Percentiles rank a stretch among this genome's conserved stretches.
These are phyloP conservation scores for Adansonia grandidieri DNA, from an alignment of 441 rosid genomes.

Conservation along the genomic window DNA sequence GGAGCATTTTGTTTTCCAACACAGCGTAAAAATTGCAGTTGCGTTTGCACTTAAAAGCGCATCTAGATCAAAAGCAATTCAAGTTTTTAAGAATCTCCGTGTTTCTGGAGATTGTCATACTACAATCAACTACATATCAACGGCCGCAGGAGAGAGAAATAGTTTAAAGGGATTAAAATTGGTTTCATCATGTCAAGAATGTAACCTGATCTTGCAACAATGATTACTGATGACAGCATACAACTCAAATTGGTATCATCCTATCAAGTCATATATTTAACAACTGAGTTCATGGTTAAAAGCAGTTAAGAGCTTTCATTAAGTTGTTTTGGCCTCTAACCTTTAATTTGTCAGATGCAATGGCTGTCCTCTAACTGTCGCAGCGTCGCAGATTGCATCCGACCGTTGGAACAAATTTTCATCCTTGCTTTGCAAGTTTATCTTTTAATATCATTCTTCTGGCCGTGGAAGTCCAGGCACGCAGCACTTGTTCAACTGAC, in stretches of 20 bases:
- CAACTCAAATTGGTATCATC: conserved; percentile 48
- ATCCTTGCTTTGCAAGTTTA: background rate
- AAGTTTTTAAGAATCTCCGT: conserved; percentile 59
- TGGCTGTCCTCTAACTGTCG: background rate
- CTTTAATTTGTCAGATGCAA: background rate
- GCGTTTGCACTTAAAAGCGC: conserved; percentile 56
- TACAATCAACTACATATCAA: conserved; percentile 49
- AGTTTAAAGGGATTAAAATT: conserved; percentile 33
- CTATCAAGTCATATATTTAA: conserved; percentile 35
- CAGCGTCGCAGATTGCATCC: background rate
- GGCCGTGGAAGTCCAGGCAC: background rate
- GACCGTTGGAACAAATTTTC: background rate
- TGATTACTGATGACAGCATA: conserved; percentile 50
- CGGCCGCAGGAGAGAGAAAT: conserved; percentile 48
- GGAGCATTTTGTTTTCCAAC: conserved; percentile 53
- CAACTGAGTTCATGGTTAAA: background rate
- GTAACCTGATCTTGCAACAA: conserved; percentile 60
- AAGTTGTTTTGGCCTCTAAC: background rate
- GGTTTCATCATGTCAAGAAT: conserved; percentile 65
- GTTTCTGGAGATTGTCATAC: conserved; percentile 61
- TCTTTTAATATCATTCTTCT: background rate
- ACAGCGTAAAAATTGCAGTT: conserved; percentile 63
- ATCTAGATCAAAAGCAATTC: conserved; percentile 41
- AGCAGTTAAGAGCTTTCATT: background rate
- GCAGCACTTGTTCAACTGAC: background rate